Evolutionary conservation across 495 filamentous ascomycete species (phyloP).

Genomic region (Talaromyces ruber): DNA sequence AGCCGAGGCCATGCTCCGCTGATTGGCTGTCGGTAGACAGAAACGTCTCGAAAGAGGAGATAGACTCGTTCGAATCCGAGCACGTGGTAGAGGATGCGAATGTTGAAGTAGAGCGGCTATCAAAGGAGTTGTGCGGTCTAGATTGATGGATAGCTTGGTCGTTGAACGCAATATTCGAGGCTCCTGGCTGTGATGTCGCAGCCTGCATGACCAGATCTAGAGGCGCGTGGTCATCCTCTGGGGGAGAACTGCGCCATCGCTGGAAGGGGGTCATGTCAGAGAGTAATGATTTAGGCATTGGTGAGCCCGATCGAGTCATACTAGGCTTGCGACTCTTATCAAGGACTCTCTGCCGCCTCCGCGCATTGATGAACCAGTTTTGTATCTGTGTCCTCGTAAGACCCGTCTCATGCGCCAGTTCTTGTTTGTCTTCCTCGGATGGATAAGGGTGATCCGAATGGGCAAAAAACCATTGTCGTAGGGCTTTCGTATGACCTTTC

Average conservation of each 20-base stretch:
- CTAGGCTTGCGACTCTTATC: background rate
- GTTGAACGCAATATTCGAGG: constrained; percentile 17
- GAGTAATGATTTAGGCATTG: constrained; percentile 25
- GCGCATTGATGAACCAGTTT: constrained; percentile 37
- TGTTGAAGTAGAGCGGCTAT: constrained; percentile 39
- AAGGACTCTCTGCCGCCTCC: constrained; percentile 25
- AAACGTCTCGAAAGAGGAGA: constrained; percentile 44
- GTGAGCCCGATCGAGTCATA: constrained; percentile 22
- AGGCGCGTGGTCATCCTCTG: constrained; percentile 44
- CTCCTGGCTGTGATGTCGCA: constrained; percentile 26
- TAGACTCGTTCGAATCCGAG: constrained; percentile 49
- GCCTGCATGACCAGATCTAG: constrained; percentile 28
- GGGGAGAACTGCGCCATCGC: constrained; percentile 72
- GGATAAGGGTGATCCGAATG: constrained; percentile 39
- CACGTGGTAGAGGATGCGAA: constrained; percentile 34
- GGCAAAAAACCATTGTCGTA: constrained; percentile 33
- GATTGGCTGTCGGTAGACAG: constrained; percentile 27
- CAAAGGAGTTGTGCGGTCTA: constrained; percentile 36
- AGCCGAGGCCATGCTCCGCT: background rate
- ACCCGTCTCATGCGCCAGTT: constrained; percentile 23
- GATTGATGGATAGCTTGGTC: background rate
- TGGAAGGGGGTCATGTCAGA: constrained; percentile 55
- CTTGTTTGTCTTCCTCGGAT: constrained; percentile 21
- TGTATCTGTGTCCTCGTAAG: constrained; percentile 26
- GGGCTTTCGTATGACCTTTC: constrained; percentile 16